These are phyloP conservation scores for Penicillium mononematosum DNA, from an alignment of 495 filamentous ascomycete species.

Conservation along the genomic window DNA sequence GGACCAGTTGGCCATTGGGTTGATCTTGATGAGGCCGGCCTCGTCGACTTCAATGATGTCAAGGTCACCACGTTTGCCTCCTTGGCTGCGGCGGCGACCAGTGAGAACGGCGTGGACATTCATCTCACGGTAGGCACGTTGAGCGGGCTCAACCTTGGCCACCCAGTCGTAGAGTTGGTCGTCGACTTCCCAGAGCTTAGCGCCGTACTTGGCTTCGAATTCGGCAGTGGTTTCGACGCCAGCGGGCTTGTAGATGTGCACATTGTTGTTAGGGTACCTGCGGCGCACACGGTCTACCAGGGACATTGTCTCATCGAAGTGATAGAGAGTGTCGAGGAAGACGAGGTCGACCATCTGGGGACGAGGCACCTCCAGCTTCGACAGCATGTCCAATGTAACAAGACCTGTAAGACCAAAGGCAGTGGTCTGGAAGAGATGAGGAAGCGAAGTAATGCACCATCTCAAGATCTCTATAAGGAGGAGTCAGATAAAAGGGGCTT, in stretches of 20 bases:
- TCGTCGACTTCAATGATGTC: constrained; percentile 92
- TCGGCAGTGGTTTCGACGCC: constrained; percentile 66
- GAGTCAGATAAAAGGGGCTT: constrained; percentile 24
- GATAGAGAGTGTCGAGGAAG: constrained; percentile 95
- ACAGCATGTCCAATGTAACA: constrained; percentile 92
- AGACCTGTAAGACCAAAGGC: constrained; percentile 94
- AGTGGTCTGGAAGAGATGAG: constrained; percentile 92
- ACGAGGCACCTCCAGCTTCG: constrained; percentile 71
- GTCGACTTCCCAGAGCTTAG: constrained; percentile 80
- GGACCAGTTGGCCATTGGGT: constrained; percentile 95
- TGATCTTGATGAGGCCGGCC: constrained; percentile 92
- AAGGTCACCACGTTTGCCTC: constrained; percentile 85
- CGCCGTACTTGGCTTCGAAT: constrained; percentile 78
- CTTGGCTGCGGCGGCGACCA: constrained; percentile 89
- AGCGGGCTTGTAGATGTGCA: constrained; percentile 88
- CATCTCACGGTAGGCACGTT: constrained; percentile 86
- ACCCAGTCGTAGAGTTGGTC: constrained; percentile 92
- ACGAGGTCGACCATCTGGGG: constrained; percentile 77
- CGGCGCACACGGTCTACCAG: constrained; percentile 76
- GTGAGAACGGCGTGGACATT: constrained; percentile 91
- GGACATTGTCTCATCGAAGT: constrained; percentile 85
- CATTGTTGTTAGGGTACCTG: constrained; percentile 70
- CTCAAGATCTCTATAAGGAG: constrained; percentile 68
- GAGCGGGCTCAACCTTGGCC: constrained; percentile 94
- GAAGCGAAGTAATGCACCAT: constrained; percentile 90